phyloP scores from a whole-genome alignment of 495 filamentous ascomycete genomes.

The Hypoxylon lienhwacheense region DNA sequence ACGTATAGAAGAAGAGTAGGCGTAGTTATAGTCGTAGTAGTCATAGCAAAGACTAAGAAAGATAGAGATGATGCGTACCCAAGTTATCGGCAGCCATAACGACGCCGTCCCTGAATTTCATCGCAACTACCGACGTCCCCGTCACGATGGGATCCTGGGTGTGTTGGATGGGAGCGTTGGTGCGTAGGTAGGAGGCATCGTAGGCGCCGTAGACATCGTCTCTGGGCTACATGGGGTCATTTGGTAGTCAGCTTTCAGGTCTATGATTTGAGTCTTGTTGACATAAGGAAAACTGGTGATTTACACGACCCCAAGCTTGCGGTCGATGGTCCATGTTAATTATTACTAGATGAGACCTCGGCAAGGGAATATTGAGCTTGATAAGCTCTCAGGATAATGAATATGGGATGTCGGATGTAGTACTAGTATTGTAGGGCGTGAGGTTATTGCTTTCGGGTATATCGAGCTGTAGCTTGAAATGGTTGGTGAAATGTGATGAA shows the following conservation, averaged over 20 bases:
- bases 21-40: no score
- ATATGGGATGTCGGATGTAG: no score
- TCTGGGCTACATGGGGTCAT: conserved; percentile 67
- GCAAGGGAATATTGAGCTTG: neutral
- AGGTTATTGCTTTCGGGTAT: no score
- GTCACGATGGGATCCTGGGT: conserved; percentile 92
- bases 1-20: neutral
- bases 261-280: conserved; percentile 5
- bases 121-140: conserved; percentile 88
- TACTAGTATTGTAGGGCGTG: no score
- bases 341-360: neutral
- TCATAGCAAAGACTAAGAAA: no score
- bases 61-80: conserved; percentile 54
- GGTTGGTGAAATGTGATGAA: conserved; percentile 6
- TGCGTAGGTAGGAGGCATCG: conserved; percentile 77
- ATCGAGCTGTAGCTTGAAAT: no score
- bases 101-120: conserved; percentile 95
- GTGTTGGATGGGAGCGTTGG: conserved; percentile 70
- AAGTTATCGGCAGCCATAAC: conserved; percentile 97
- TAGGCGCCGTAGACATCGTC: conserved; percentile 96
- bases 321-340: conserved; percentile 86
- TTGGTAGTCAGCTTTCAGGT: conserved; percentile 6
- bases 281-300: conserved; percentile 37
- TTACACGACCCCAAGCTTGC: conserved; percentile 94
- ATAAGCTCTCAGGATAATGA: neutral